Evolutionary conservation across 495 filamentous ascomycete genomes (phyloP), one percentile per base, ranked within the genome.

Genomic region (Xylaria sp.): DNA sequence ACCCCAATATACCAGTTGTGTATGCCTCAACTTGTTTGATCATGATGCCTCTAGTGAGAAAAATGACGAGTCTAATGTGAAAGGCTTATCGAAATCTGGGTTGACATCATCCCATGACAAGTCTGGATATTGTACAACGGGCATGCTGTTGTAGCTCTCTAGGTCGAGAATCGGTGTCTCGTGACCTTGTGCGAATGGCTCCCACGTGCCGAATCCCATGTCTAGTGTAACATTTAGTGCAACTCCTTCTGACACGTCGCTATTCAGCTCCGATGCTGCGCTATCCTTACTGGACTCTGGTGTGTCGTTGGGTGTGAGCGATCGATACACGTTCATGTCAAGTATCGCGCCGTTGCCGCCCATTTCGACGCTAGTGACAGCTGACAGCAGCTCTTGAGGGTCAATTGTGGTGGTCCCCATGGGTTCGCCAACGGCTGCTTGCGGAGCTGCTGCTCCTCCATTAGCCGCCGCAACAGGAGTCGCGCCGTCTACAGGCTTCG

Each of bases 281-380:
- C 82, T 82, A 64, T 88, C 84, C 73, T 87, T 87, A 76, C 82
- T 84, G 11, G 86, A 88, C 62, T 88, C 86, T 8, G 86, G 86
- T 12, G 86, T 88, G 70, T 88, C 85, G 41, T 88, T 87, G 0
- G 86, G 86, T 55, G 86, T 85, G 52, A 84, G 71, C 9, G 79
- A 80, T 35, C 84, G 80, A 68, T 86, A 87, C 11, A 82, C 75
- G 58, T 73, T 80, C 76, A 85, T 80, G 57, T 88, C 85, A 0
- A 79, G 75, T 59, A 85, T 79, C 7, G 85, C 76, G 15, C 79
- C 84, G 14, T 73, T 72, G n/a, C 78, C 79, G 43, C 81, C 81
- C n/a, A 72, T 74, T 46, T 82, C 80, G 15, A 82, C 72, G 1
- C 75, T 77, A 5, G 72, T 73, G 6, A 80, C 61, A 29, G 29